These are phyloP conservation scores for Kwoniella newhampshirensis DNA, from an alignment of 768 basidiomycete species.

Conservation along the genomic window DNA sequence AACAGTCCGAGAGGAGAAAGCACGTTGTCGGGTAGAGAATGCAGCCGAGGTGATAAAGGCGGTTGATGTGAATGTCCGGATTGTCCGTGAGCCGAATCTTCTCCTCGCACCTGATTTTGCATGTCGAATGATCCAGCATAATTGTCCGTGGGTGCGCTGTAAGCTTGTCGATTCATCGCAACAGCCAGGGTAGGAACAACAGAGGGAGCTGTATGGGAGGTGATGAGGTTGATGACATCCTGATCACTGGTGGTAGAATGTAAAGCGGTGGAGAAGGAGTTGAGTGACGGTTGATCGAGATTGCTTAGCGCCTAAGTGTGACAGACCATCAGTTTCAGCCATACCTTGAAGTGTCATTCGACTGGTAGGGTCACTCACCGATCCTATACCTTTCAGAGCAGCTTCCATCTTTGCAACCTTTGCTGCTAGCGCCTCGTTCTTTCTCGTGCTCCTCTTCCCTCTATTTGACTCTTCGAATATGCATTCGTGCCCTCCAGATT, in stretches of 20 bases:
- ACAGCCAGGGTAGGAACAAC: slow-evolving; percentile 40
- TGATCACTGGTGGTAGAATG: slow-evolving; percentile 32
- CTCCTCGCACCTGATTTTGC: slow-evolving; percentile 24
- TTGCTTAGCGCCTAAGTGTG: slow-evolving; percentile 32
- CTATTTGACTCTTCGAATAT: slow-evolving; percentile 96
- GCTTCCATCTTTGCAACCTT: slow-evolving; percentile 42
- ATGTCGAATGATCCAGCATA: slow-evolving; percentile 8
- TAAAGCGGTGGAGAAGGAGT: slow-evolving; percentile 43
- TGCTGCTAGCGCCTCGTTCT: slow-evolving; percentile 45
- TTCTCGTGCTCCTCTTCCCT: slow-evolving; percentile 69
- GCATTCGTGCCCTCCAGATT: slow-evolving; percentile 66
- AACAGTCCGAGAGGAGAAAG: slow-evolving; percentile 89
- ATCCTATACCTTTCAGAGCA: slow-evolving; percentile 39
- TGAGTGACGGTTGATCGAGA: slow-evolving; percentile 42
- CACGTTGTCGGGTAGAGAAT: slow-evolving; percentile 85
- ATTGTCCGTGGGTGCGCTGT: slow-evolving; percentile 17
- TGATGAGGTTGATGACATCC: slow-evolving; percentile 46
- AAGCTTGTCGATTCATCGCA: slow-evolving; percentile 38
- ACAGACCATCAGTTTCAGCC: slow-evolving; percentile 2
- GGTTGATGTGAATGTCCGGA: slow-evolving; percentile 29
- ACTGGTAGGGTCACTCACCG: slow-evolving; percentile 35
- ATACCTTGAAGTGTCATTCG: too few relatives aligned
- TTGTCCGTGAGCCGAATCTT: slow-evolving; percentile 20
- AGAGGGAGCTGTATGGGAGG: slow-evolving; percentile 40
- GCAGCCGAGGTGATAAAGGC: slow-evolving; percentile 75